Evolutionary conservation across 225 moss, liverwort and hornwort species (phyloP), one percentile per base, ranked within the genome.

Genomic region (Marchantia paleacea): DNA sequence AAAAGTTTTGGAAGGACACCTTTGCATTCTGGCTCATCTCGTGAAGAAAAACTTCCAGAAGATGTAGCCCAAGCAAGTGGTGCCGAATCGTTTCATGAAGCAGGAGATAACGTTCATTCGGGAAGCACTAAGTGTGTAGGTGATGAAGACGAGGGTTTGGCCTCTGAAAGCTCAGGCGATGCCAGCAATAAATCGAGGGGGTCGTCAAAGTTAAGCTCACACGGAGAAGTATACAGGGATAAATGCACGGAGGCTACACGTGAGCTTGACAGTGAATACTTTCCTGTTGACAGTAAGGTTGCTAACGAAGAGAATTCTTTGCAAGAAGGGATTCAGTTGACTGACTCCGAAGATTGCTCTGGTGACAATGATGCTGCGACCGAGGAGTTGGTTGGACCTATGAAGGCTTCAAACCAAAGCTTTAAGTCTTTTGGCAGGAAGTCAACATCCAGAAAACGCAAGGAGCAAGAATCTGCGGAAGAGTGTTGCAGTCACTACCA

Each of bases 121-220:
- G 78, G 51, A 3, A 64, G 67, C 51, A 78, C 78, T 12, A 47
- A 50, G 14, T 29, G 8, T 12, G 14, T 51, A 4, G 26, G 25
- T 9, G 78, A 16, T n/a, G 65, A 64, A 18, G 64, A 50, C 16
- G 65, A 51, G 16, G 49, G n/a, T 52, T 28, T 66, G 15, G 78
- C 48, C 8, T n/a, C 26, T 50, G 78, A 78, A 49, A 29, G 25
- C n/a, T 50, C 66, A n/a, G 78, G 58, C 64, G 31, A 63, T 65
- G 24, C 78, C 4, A 75, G 75, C 55, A 55, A 15, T 29, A 16
- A 57, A 29, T 58, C 75, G 9, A 75, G 52, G 55, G 3, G 55
- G 54, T 25, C 29, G 29, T 39, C 39, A 2, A 39, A 39, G 5
- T 39, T 39, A 39, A 5, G 39, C 5, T 39, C 39, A 39, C 39